Conservation (phyloP, 2,329 filamentous ascomycete genomes). For the Botrytis medusae region DNA sequence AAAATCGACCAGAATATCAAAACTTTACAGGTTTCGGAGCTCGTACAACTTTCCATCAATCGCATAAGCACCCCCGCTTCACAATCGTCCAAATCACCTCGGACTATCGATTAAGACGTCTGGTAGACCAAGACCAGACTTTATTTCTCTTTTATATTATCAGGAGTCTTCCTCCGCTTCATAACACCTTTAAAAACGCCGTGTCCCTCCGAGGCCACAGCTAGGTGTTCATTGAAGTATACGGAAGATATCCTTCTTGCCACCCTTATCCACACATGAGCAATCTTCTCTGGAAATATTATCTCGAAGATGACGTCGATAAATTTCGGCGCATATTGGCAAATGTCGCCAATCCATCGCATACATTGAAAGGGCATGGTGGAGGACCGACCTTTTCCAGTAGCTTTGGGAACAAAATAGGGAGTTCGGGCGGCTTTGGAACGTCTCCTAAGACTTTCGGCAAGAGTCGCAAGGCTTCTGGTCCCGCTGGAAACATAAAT, state of each 20-base stretch:
- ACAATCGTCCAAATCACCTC: conserved; percentile 10
- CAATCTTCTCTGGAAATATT: conserved; percentile 94
- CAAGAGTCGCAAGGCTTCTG: conserved; percentile 56
- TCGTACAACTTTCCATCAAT: neutral
- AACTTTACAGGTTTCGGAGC: neutral
- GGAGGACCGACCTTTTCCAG: conserved; percentile 41
- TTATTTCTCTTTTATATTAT: conserved; percentile 16
- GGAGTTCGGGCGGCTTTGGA: conserved; percentile 37
- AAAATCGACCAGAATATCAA: neutral
- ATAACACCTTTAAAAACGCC: conserved; percentile 83
- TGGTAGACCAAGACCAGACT: conserved; percentile 24
- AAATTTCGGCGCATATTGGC: conserved; percentile 86
- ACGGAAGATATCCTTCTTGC: conserved; percentile 39
- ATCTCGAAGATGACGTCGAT: conserved; percentile 97
- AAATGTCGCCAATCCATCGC: conserved; percentile 58
- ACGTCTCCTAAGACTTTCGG: conserved; percentile 51
- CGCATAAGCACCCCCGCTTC: conserved; percentile 7
- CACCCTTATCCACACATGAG: conserved; percentile 69
- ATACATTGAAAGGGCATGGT: conserved; percentile 55
- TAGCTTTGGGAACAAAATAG: conserved; percentile 44
- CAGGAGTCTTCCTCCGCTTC: conserved; percentile 49
- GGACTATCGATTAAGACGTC: neutral
- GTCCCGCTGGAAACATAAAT: conserved; percentile 46
- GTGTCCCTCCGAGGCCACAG: conserved; percentile 83
- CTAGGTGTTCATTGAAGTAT: conserved; percentile 62